A percentile compares a stretch with the other conserved stretches of the same genome.
phyloP scores from a whole-genome alignment of 805 yeast species.

The Kuraishia ogatae region DNA sequence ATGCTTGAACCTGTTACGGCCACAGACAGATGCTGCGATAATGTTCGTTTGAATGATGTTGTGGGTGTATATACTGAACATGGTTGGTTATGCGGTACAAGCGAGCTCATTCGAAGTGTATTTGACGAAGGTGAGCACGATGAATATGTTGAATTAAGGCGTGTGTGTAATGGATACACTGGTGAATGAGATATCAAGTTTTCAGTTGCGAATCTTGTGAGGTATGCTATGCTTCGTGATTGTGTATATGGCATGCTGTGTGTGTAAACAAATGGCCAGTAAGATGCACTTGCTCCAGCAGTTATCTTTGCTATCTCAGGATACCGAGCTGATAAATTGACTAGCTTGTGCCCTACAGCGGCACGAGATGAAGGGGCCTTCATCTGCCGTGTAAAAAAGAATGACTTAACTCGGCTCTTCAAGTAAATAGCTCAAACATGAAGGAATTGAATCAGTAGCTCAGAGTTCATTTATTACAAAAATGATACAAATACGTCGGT shows the following conservation, averaged over 20 bases:
- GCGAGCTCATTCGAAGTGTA: not conserved
- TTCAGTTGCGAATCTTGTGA: not conserved
- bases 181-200: not conserved
- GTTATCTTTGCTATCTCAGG: not conserved
- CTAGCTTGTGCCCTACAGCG: not conserved
- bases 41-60: conserved; percentile 3
- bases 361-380: not conserved
- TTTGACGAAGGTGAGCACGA: not conserved
- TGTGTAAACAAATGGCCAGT: too few species aligned
- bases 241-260: not conserved
- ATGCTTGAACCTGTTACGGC: conserved; percentile 13
- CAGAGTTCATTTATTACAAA: too few species aligned
- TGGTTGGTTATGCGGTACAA: not conserved
- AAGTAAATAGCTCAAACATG: not conserved
- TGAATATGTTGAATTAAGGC: not conserved
- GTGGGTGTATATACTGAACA: not conserved
- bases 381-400: not conserved
- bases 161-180: not conserved
- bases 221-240: not conserved
- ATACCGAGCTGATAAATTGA: not conserved
- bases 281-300: too few species aligned
- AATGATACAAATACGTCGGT: too few species aligned
- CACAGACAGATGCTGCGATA: conserved; percentile 22
- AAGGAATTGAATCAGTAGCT: not conserved
- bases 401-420: not conserved